A percentile compares a stretch with the other conserved stretches of the same genome.
These are phyloP conservation scores for Aspergillus ellipticus DNA, from an alignment of 495 filamentous ascomycete species.

Conservation along the genomic window DNA sequence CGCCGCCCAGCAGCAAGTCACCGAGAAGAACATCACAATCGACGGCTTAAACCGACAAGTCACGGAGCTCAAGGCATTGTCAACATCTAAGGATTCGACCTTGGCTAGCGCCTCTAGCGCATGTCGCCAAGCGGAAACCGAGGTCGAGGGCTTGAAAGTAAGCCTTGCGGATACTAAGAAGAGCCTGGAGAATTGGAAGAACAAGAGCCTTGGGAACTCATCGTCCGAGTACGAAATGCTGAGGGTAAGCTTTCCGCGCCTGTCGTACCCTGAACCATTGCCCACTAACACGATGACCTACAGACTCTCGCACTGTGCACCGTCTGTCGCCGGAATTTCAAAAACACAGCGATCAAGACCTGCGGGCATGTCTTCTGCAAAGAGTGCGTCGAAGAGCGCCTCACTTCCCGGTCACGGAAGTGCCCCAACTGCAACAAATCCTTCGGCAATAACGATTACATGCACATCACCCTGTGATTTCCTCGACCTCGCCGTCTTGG, in stretches of 20 bases:
- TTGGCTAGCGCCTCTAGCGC: slow-evolving; percentile 48
- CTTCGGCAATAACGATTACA: slow-evolving; percentile 84
- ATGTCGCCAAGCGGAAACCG: slow-evolving; percentile 67
- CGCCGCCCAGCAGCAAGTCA: slow-evolving; percentile 63
- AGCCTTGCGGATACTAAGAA: slow-evolving; percentile 70
- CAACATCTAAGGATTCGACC: slow-evolving; percentile 69
- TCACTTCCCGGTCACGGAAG: slow-evolving; percentile 84
- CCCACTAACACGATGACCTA: slow-evolving; percentile 32
- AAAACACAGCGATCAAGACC: slow-evolving; percentile 85
- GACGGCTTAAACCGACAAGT: slow-evolving; percentile 77
- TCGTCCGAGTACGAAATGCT: slow-evolving; percentile 79
- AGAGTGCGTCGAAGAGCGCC: slow-evolving; percentile 80
- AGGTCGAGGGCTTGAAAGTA: slow-evolving; percentile 69
- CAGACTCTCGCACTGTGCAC: slow-evolving; percentile 86
- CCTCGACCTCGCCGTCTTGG: slow-evolving; percentile 7
- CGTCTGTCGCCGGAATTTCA: slow-evolving; percentile 85
- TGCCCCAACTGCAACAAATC: slow-evolving; percentile 89
- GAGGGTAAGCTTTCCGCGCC: slow-evolving; percentile 65
- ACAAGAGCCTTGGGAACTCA: slow-evolving; percentile 72
- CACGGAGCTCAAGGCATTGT: slow-evolving; percentile 64
- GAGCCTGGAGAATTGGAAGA: slow-evolving; percentile 76
- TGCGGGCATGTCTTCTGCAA: slow-evolving; percentile 97
- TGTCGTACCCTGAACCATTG: no score
- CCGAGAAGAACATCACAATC: slow-evolving; percentile 61
- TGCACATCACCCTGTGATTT: slow-evolving; percentile 57